A percentile compares a stretch with the other conserved stretches of the same genome.
These are phyloP conservation scores for Parachaetomium inaequale DNA, from an alignment of 495 filamentous ascomycete genomes.

Conservation along the genomic window DNA sequence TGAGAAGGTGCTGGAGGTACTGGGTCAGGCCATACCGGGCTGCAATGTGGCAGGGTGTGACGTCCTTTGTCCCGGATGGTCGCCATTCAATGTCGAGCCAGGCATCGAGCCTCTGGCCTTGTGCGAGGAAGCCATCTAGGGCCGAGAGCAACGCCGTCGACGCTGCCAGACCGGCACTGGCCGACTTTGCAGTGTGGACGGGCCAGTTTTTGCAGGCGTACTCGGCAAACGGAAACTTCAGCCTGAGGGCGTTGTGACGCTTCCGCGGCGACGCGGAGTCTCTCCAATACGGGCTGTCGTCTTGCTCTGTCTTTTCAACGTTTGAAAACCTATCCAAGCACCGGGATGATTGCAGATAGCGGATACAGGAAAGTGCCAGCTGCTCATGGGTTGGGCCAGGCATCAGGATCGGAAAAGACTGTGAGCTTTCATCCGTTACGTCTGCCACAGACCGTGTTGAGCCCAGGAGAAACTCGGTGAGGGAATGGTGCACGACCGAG, in stretches of 20 bases:
- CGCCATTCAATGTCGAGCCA: conserved; percentile 11
- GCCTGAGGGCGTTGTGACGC: background rate
- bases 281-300: background rate
- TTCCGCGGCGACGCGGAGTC: too few relatives aligned
- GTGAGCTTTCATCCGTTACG: background rate
- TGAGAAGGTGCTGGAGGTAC: conserved; percentile 12
- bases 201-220: conserved; percentile 29
- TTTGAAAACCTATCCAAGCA: conserved; percentile 9
- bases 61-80: background rate
- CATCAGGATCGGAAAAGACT: conserved; percentile 31
- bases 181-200: conserved; percentile 22
- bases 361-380: conserved; percentile 23
- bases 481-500: conserved; percentile 52
- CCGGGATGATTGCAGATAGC: conserved; percentile 23
- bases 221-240: conserved; percentile 22
- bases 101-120: conserved; percentile 2
- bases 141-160: conserved; percentile 4
- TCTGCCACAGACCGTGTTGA: conserved; percentile 13
- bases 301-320: background rate
- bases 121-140: conserved; percentile 11
- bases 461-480: conserved; percentile 48
- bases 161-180: background rate
- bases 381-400: conserved; percentile 28
- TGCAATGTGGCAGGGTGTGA: conserved; percentile 13
- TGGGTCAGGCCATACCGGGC: conserved; percentile 13